A percentile compares a stretch with the other conserved stretches of the same genome.
Evolutionary conservation across 257 asterid genomes (phyloP).

Genomic region (Rehmannia glutinosa): DNA sequence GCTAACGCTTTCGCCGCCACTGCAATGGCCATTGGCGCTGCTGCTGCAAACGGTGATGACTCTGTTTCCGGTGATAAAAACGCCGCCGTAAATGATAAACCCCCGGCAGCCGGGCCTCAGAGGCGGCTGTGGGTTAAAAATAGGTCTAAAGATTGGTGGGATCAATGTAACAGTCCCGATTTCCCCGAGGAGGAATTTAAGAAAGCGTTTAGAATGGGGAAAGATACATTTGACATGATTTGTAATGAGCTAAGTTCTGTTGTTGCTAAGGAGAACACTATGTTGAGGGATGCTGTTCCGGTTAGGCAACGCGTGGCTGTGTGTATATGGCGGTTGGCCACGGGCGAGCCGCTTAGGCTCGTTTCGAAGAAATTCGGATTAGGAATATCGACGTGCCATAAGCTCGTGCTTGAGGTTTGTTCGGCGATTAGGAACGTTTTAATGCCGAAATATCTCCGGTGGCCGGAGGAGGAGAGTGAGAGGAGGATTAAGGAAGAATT

Average conservation of each 20-base stretch:
- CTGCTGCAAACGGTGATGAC: slow-evolving; percentile 7
- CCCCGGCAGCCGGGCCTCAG: slow-evolving; percentile 46
- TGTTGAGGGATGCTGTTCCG: slow-evolving; percentile 89
- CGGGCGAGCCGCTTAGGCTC: slow-evolving; percentile 88
- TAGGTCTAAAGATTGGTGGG: slow-evolving; percentile 96
- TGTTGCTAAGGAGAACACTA: slow-evolving; percentile 85
- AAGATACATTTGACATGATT: slow-evolving; percentile 74
- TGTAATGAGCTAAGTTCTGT: slow-evolving; percentile 69
- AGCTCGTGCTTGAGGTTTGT: slow-evolving; percentile 91
- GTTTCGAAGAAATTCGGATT: slow-evolving; percentile 88
- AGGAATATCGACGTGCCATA: slow-evolving; percentile 91
- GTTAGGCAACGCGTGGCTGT: slow-evolving; percentile 91
- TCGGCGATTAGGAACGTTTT: slow-evolving; percentile 72
- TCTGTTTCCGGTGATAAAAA: not conserved
- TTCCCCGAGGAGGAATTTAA: slow-evolving; percentile 82
- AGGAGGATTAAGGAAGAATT: slow-evolving; percentile 41
- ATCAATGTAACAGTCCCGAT: slow-evolving; percentile 84
- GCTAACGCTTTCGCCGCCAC: slow-evolving; percentile 33
- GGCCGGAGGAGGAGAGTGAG: slow-evolving; percentile 65
- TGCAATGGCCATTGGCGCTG: slow-evolving; percentile 31
- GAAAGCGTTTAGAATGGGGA: slow-evolving; percentile 91
- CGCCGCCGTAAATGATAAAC: not conserved
- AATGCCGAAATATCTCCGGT: slow-evolving; percentile 79
- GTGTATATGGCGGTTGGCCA: slow-evolving; percentile 96
- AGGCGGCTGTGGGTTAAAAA: slow-evolving; percentile 89